Base-by-base conservation (phyloP, 2,329 filamentous ascomycete species). In the Alternaria consortialis region DNA sequence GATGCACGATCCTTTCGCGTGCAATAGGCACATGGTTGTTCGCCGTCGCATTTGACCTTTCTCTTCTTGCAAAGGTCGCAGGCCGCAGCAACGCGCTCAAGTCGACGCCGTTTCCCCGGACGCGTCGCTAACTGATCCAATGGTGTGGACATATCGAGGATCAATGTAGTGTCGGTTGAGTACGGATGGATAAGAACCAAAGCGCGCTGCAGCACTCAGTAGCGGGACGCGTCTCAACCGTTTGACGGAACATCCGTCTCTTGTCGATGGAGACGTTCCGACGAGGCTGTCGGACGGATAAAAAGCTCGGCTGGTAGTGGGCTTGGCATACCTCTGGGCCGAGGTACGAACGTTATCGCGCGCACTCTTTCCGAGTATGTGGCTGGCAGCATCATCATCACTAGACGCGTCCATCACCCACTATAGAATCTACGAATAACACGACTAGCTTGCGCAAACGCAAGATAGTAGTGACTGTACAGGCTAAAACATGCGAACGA, bases 11-110 rank as follows among this genome's bases (percentile, higher is more conserved):
- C 66, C 74, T 81, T 72, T 7, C 70, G 65, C 74, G 74, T 73
- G 68, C 84, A 85, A 55, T 85, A 84, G n/a, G 78, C 79, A 61
- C 84, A 86, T 42, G 84, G 84, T 50, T 81, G 77, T 51, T 80
- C 76, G 39, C 84, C 84, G 60, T 85, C 81, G 67, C 84, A 86
- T 69, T 85, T 85, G 61, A 85, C 83, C 57, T 75, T 75, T 20
- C 73, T 69, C 40, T 59, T 68, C 60, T 74, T 74, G 37, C 73
- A 75, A 17, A 75, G 63, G 63, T 75, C 71, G 58, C 73, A 75
- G 29, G 73, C 73, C 42, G 72, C 73, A 5, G 59, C 62, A 13
- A 75, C 73, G 25, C 73, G 67, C 29, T 75, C 71, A 29, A 73
- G 25, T 17, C 71, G 64, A 12, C 72, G 71, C 15, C 70, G 56